Conservation (phyloP, 2,329 filamentous ascomycete species). For the Colletotrichum sp. region DNA sequence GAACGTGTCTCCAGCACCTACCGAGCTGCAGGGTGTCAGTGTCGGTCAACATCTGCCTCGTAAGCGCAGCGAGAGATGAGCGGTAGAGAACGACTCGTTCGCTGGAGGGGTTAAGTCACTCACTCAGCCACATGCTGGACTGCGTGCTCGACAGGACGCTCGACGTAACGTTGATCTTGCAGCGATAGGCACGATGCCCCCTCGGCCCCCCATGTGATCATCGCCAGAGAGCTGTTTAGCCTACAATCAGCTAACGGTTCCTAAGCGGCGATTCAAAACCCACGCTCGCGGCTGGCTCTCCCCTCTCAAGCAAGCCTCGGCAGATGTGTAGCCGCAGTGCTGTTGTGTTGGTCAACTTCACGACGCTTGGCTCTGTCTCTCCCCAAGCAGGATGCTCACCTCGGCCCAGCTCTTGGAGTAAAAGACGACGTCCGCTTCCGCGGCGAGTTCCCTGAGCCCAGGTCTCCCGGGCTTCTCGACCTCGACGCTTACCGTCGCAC, state of each 20-base stretch:
- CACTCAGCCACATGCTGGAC: conserved; percentile 62
- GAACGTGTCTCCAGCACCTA: conserved; percentile 80
- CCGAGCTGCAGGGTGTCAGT: conserved; percentile 52
- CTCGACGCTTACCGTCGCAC: conserved; percentile 66
- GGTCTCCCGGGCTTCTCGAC: conserved; percentile 71
- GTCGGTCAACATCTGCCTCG: not conserved
- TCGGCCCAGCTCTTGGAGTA: conserved; percentile 75
- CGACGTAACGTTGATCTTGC: conserved; percentile 35
- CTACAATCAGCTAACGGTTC: not conserved
- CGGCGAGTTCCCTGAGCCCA: conserved; percentile 64
- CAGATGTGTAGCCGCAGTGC: conserved; percentile 40
- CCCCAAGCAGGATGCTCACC: conserved; percentile 45
- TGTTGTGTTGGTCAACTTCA: conserved; percentile 15
- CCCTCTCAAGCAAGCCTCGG: conserved; percentile 55
- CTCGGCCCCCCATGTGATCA: conserved; percentile 64
- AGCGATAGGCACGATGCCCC: conserved; percentile 48
- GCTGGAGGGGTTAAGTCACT: conserved; percentile 34
- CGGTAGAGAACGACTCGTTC: not conserved
- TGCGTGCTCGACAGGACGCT: conserved; percentile 46
- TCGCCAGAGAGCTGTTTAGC: conserved; percentile 45
- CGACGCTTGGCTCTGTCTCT: not conserved
- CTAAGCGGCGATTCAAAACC: conserved; percentile 24
- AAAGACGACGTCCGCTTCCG: conserved; percentile 73
- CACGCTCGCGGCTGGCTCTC: conserved; percentile 52
- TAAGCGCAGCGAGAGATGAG: not conserved